Conservation (phyloP, 148 eudicot genomes). For the Silene conica region DNA sequence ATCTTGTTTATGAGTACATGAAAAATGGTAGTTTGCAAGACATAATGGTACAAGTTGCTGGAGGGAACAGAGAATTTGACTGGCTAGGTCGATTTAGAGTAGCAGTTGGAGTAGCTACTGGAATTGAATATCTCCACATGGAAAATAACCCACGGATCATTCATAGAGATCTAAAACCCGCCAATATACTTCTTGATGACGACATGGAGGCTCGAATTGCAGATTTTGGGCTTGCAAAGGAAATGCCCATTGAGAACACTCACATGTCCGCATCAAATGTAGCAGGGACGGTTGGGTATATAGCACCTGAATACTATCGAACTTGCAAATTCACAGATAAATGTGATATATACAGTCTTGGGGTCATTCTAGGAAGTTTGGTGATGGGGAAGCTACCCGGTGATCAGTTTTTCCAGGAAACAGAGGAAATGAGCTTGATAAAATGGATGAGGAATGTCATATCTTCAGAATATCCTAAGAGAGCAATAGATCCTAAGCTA, state of each 20-base stretch:
- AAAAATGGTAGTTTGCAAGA: constrained; percentile 91
- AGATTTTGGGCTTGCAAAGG: constrained; percentile 92
- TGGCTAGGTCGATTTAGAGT: constrained; percentile 60
- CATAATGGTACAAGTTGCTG: constrained; percentile 31
- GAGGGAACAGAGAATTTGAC: constrained; percentile 47
- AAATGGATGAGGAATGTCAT: constrained; percentile 76
- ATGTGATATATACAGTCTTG: constrained; percentile 84
- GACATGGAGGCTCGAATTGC: constrained; percentile 87
- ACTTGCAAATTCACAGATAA: constrained; percentile 82
- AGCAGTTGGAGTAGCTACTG: constrained; percentile 70
- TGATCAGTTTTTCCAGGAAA: constrained; percentile 56
- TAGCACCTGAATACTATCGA: constrained; percentile 86
- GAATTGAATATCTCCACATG: constrained; percentile 85
- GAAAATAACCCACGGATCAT: constrained; percentile 58
- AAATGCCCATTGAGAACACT: constrained; percentile 56
- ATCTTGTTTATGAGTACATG: constrained; percentile 83
- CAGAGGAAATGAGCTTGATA: constrained; percentile 63
- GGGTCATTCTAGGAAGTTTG: constrained; percentile 63
- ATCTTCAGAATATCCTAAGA: constrained; percentile 58
- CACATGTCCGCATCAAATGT: constrained; percentile 66
- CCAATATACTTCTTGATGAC: constrained; percentile 75
- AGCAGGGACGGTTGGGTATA: constrained; percentile 85
- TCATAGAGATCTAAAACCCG: constrained; percentile 92
- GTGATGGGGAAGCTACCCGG: constrained; percentile 81
- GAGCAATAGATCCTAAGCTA: constrained; percentile 60